Conservation (phyloP, 1,139 yeast species). For the Yamadazyma taylorii region DNA sequence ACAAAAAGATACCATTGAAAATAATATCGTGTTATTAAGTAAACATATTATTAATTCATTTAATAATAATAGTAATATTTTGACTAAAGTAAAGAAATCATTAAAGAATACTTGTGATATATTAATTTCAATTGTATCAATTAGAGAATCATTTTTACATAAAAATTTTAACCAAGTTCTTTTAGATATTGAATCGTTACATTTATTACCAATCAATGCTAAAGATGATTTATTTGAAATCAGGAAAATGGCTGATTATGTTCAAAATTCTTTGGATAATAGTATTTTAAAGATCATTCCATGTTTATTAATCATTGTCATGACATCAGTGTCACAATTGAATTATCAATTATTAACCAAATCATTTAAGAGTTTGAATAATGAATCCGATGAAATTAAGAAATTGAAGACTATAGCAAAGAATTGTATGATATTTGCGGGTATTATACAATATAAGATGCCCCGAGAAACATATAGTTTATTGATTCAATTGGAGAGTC, state of each 20-base stretch:
- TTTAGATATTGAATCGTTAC: conserved; percentile 54
- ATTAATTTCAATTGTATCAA: conserved; percentile 64
- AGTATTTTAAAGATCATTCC: conserved; percentile 80
- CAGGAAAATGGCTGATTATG: conserved; percentile 43
- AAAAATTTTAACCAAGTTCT: conserved; percentile 66
- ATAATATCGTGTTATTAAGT: conserved; percentile 56
- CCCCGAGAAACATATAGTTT: conserved; percentile 85
- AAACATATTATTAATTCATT: conserved; percentile 56
- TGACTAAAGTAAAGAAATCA: conserved; percentile 42
- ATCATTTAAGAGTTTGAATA: conserved; percentile 49
- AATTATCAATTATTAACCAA: conserved; percentile 49
- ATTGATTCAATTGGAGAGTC: conserved; percentile 69
- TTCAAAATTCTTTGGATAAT: conserved; percentile 56
- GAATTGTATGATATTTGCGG: conserved; percentile 92
- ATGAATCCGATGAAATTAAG: conserved; percentile 54
- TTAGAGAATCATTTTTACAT: conserved; percentile 60
- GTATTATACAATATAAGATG: conserved; percentile 93
- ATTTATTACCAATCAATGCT: conserved; percentile 61
- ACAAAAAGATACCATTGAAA: conserved; percentile 36
- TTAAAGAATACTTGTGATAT: conserved; percentile 63
- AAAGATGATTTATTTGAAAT: conserved; percentile 37
- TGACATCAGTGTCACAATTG: conserved; percentile 73
- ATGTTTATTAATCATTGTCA: conserved; percentile 71
- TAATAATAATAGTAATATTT: conserved; percentile 51
- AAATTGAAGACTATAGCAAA: conserved; percentile 65